Evolutionary conservation across 208 protist species (phyloP).

Genomic region (Leishmania aethiopica): DNA sequence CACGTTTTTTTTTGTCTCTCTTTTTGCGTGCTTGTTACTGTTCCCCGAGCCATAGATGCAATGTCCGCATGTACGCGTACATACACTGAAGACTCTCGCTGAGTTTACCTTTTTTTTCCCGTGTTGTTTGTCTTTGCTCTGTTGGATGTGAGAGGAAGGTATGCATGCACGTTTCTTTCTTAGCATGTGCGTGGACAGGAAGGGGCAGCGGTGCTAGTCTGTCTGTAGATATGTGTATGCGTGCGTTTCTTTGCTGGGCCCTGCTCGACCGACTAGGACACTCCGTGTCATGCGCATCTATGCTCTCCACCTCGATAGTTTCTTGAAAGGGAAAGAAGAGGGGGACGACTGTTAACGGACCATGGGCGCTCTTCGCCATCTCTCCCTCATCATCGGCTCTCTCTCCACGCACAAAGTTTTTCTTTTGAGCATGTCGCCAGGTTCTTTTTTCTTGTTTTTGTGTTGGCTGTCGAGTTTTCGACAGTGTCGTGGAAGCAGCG

Average conservation of each 20-base stretch:
- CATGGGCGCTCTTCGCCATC: not conserved
- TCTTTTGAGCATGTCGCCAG: not conserved
- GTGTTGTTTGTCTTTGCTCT: constrained; percentile 2
- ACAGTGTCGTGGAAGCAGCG: not conserved
- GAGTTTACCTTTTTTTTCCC: not conserved
- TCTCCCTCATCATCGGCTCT: not conserved
- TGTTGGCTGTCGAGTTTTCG: constrained; percentile 7
- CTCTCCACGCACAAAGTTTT: not conserved
- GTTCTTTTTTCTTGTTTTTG: constrained; percentile 9
- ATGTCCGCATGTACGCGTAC: not conserved
- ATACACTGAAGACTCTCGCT: not conserved
- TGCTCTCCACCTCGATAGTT: not conserved
- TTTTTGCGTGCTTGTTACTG: not conserved
- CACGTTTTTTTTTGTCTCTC: not conserved
- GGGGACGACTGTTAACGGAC: not conserved
- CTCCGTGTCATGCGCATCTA: not conserved
- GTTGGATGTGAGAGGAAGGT: not conserved
- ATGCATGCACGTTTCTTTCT: not conserved
- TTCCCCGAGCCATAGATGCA: not conserved
- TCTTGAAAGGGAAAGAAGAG: constrained; percentile 7
- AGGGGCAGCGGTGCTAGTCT: not conserved
- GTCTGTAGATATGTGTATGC: not conserved
- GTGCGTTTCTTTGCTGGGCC: not conserved
- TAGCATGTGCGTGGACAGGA: not conserved
- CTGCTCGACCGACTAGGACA: not conserved